A percentile compares a stretch with the other conserved stretches of the same genome.
phyloP scores from a whole-genome alignment of 306 rosid genomes.

The Gastrolobium villosum region DNA sequence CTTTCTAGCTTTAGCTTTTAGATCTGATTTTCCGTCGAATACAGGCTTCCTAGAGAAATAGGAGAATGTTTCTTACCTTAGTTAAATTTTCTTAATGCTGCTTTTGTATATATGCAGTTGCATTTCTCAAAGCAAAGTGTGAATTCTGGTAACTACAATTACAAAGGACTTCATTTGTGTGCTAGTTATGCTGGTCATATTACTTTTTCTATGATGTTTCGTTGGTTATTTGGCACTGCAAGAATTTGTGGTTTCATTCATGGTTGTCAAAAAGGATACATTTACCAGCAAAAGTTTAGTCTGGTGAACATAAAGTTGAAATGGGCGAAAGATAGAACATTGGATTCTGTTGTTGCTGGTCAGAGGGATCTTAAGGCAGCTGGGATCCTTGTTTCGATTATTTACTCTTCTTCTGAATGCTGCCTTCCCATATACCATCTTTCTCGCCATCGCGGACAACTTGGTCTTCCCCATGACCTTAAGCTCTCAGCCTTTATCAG shows the following conservation, averaged over 20 bases:
- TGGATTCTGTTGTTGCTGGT: slow-evolving; percentile 72
- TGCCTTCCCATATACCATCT: slow-evolving; percentile 77
- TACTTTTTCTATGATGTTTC: slow-evolving; percentile 42
- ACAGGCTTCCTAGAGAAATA: neutral
- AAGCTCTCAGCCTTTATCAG: slow-evolving; percentile 78
- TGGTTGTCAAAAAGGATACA: slow-evolving; percentile 48
- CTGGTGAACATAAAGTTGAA: slow-evolving; percentile 85
- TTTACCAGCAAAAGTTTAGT: slow-evolving; percentile 64
- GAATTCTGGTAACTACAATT: slow-evolving; percentile 26
- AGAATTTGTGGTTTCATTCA: slow-evolving; percentile 49
- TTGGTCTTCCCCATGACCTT: slow-evolving; percentile 73
- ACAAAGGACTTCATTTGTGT: slow-evolving; percentile 3
- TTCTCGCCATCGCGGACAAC: slow-evolving; percentile 69
- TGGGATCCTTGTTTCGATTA: slow-evolving; percentile 66
- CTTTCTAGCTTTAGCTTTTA: neutral
- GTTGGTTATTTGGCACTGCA: slow-evolving; percentile 41
- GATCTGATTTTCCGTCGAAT: neutral
- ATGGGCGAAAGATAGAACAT: slow-evolving; percentile 83
- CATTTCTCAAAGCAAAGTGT: slow-evolving; percentile 11
- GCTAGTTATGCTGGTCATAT: slow-evolving; percentile 28
- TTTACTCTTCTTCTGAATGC: slow-evolving; percentile 59
- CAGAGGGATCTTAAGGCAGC: slow-evolving; percentile 83
- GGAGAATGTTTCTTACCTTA: slow-evolving; percentile 20
- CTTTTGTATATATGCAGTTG: slow-evolving; percentile 24
- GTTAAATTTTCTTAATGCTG: slow-evolving; percentile 9